Base-by-base conservation (phyloP, 2,329 filamentous ascomycete genomes). In the Geosmithia morbida region DNA sequence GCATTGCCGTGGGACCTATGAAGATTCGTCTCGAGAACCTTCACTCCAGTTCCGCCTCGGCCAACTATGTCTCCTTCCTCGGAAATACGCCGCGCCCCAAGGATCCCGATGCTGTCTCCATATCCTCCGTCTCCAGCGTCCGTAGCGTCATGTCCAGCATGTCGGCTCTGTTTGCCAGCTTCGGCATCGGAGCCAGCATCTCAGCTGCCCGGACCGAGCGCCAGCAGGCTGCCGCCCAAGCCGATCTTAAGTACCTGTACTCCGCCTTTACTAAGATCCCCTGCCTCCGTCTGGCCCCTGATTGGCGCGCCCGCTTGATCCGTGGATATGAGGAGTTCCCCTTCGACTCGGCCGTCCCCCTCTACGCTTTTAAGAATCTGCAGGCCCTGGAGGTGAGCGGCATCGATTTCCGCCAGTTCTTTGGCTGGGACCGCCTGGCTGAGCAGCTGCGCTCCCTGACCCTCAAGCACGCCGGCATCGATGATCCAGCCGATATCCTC, bases 261-360 rank as follows among this genome's bases (percentile, higher is more conserved):
- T 97, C 92, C 41, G 87, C 92, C 49, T 98, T 97, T 61, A 98
- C 92, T 59, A 98, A 97, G 68, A 94, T 98, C 42, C 92, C 92
- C 0, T 95, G 87, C 59, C 71, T 98, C 52, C 81, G 84, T 53
- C 72, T 98, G 48, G 82, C 89, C 26, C 89, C 89, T n/a, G 92
- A 98, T 64, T 89, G 88, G 70, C 85, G 87, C 54, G 89, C 90
- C 45, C 82, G 85, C 47, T 71, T 96, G 51, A 96, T 98, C 55
- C 78, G 83, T 54, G 90, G 90, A 26, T 97, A 92, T 60, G 92
- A 98, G 64, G 90, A 96, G 64, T 98, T 97, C 55, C 92, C 92
- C 2, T 96, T 97, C 63, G 92, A 98, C 64, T 95, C 87, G 20
- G 92, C 92, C 18, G 92, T 98, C 29, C 92, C 92, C 18, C 72